Percentiles rank a stretch among this genome's conserved stretches.
Conservation (phyloP, 2,329 filamentous ascomycete genomes). For the Trichoderma asperellum region DNA sequence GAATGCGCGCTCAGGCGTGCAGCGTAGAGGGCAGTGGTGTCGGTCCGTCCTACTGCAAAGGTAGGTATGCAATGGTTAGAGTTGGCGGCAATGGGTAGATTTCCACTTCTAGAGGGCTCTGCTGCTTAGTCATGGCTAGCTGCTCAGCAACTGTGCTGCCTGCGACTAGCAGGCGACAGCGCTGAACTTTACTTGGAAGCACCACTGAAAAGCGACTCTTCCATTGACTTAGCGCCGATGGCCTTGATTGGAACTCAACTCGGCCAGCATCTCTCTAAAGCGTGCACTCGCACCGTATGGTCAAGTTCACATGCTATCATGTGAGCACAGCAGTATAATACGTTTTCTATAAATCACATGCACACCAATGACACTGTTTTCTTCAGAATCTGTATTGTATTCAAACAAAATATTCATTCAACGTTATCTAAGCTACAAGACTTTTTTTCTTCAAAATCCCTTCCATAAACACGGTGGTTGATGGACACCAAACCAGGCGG, state of each 20-base stretch:
- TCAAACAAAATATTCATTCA: not conserved
- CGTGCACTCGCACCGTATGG: not conserved
- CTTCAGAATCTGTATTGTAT: not conserved
- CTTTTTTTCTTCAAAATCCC: constrained; percentile 1
- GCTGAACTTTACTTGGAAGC: constrained; percentile 5
- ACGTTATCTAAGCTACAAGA: not conserved
- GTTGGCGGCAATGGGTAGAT: constrained; percentile 42
- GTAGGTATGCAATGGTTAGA: constrained; percentile 46
- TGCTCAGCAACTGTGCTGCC: not conserved
- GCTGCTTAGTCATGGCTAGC: constrained; percentile 25
- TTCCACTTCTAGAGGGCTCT: constrained; percentile 36
- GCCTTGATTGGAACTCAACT: not conserved
- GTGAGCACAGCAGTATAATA: not conserved
- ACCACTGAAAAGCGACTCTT: not conserved
- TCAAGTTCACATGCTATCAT: not conserved
- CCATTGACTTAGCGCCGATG: not conserved
- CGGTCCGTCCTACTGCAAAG: constrained; percentile 35
- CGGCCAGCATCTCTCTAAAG: not conserved
- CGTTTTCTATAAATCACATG: not conserved
- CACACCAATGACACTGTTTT: not conserved
- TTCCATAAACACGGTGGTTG: not conserved
- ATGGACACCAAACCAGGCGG: not conserved
- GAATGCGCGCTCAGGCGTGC: constrained; percentile 27
- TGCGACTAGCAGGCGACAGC: constrained; percentile 13
- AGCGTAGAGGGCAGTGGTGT: constrained; percentile 29